Base-by-base conservation (phyloP, 2,329 filamentous ascomycete species). In the Beauveria asiatica region DNA sequence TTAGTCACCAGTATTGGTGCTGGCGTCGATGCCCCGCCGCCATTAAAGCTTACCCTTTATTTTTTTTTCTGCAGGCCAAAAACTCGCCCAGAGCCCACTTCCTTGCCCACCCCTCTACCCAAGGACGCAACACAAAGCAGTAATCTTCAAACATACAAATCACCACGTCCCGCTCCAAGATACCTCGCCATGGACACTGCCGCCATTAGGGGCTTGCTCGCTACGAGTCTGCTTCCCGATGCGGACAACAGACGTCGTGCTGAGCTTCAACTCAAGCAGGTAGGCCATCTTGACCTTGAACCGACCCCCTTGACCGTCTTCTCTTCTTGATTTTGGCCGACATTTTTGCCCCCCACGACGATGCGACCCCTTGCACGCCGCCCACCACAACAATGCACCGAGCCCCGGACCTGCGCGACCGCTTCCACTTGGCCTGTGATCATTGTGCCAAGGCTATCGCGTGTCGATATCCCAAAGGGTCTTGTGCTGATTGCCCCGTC, bases 211-310 rank as follows among this genome's bases (percentile, higher is more conserved):
- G 85, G 83, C 79, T 86, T 89, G 78, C 87, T 93, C 71, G 82
- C 85, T 73, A 85, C 87, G 71, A 92, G 88, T 67, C 84, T 92
- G 74, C 85, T 87, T 71, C 75, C 86, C 67, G 87, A 91, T 75
- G 83, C 87, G 70, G 88, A 91, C 71, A 83, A 83, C 73, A 83
- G 90, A 75, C 84, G 87, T 72, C 82, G 86, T 74, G 88, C 89
- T 72, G 90, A 94, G 79, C 77, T 88, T 67, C 87, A 93, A 75
- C 81, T 94, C 68, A 92, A 92, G 80, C 82, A 87, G 80, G 90
- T 93, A 80, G 73, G 85, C 17, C 39, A 19, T 6, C 25, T 41
- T 13, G 50, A 21, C 33, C 48, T 46, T 42, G 42, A 51, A 48
- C 61, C 19, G 42, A 44, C 37, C 55, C 55, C 59, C 45, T 56